Percentiles rank a stretch among this genome's conserved stretches.
These are phyloP conservation scores for Pleurotus djamor DNA, from an alignment of 768 basidiomycete species.

Conservation along the genomic window DNA sequence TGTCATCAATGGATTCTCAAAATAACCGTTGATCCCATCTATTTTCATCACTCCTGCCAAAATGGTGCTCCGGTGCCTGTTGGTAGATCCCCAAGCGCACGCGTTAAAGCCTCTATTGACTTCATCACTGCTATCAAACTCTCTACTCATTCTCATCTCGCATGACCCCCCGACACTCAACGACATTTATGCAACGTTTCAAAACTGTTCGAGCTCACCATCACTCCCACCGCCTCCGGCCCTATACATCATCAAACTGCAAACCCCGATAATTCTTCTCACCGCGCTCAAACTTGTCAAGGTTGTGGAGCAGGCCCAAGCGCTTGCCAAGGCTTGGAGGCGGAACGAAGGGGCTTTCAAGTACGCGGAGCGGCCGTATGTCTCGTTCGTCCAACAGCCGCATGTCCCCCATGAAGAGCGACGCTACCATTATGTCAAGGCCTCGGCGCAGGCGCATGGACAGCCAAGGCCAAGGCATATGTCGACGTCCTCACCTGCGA, in stretches of 20 bases:
- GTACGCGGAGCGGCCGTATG: neutral
- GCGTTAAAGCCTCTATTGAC: constrained; percentile 34
- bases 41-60: too few relatives aligned
- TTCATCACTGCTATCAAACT: constrained; percentile 26
- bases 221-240: constrained; percentile 13
- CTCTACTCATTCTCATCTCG: constrained; percentile 39
- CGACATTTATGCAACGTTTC: constrained; percentile 15
- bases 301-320: constrained; percentile 37
- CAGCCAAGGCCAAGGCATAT: neutral
- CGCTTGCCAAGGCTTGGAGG: constrained; percentile 29
- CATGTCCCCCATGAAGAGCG: neutral
- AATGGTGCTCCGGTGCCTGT: neutral
- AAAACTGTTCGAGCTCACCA: constrained; percentile 3
- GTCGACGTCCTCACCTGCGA: neutral
- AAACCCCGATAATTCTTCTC: constrained; percentile 27
- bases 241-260: constrained; percentile 31
- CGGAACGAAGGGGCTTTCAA: constrained; percentile 16
- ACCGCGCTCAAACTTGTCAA: constrained; percentile 38
- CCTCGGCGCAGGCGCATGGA: neutral
- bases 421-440: constrained; percentile 2
- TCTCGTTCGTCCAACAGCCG: neutral
- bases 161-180: constrained; percentile 28
- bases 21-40: too few relatives aligned
- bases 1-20: too few relatives aligned
- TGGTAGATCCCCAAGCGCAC: neutral